Evolutionary conservation across 768 basidiomycete species (phyloP).

Genomic region (Tricholoma sp.): DNA sequence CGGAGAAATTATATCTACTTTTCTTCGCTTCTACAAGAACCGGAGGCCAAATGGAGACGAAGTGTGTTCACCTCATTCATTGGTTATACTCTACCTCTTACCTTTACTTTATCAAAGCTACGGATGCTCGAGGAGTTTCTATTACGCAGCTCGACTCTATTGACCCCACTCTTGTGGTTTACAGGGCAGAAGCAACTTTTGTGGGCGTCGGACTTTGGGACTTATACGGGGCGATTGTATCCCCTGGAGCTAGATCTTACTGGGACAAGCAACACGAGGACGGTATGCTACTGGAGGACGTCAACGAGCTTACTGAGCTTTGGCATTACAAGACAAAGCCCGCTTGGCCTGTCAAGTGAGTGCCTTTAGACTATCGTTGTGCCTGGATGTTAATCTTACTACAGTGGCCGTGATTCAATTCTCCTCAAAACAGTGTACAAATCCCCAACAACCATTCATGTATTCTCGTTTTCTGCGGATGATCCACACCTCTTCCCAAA

Average conservation of each 20-base stretch:
- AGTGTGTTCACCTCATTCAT: conserved; percentile 45
- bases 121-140: conserved; percentile 86
- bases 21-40: conserved; percentile 93
- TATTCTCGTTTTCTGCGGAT: conserved; percentile 93
- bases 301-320: conserved; percentile 85
- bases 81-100: conserved; percentile 4
- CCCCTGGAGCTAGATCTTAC: conserved; percentile 72
- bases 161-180: conserved; percentile 94
- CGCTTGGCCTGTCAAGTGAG: conserved; percentile 91
- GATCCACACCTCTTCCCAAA: conserved; percentile 82
- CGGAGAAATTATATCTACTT: conserved; percentile 97
- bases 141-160: conserved; percentile 96
- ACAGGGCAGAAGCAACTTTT: conserved; percentile 94
- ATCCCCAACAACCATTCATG: conserved; percentile 89
- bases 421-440: conserved; percentile 96
- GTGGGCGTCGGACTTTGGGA: conserved; percentile 97
- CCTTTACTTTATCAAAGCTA: conserved; percentile 38
- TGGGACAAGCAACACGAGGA: conserved; percentile 94
- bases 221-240: conserved; percentile 81
- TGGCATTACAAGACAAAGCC: conserved; percentile 93
- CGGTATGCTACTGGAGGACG: conserved; percentile 79
- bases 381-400: conserved; percentile 10
- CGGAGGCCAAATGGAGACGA: conserved; percentile 94
- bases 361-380: conserved; percentile 11
- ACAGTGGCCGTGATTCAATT: conserved; percentile 84